Conservation (phyloP, 129 eudicot genomes). For the Centella asiatica region DNA sequence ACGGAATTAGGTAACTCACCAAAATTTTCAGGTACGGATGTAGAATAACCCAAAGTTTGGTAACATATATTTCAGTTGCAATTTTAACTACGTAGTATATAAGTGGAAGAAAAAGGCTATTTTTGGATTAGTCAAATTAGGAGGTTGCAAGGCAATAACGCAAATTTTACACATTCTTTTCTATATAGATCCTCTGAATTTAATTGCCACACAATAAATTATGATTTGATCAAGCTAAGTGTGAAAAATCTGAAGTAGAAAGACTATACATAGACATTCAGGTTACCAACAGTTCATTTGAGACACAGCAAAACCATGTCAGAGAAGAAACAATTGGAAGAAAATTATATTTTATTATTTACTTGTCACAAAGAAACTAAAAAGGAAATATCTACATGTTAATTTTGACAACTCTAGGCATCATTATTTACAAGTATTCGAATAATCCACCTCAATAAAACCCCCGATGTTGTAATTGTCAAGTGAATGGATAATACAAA, state of each 20-base stretch:
- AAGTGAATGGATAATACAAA: no score
- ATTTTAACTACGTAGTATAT: not conserved
- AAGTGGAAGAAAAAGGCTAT: not conserved
- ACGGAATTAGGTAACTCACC: not conserved
- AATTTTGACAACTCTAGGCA: not conserved
- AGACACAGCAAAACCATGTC: not conserved
- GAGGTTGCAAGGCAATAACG: not conserved
- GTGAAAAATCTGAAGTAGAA: no score
- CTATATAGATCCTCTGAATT: not conserved
- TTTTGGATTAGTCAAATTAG: no score
- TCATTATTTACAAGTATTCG: not conserved
- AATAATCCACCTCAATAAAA: not conserved
- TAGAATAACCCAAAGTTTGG: not conserved
- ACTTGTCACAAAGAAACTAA: no score
- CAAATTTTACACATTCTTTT: not conserved
- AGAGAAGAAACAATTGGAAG: no score
- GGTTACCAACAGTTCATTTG: not conserved
- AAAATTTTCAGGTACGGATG: not conserved
- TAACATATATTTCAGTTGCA: not conserved
- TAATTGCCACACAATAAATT: no score
- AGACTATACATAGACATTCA: no score
- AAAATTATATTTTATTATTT: no score
- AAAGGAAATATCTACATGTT: no score
- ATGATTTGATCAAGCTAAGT: no score
- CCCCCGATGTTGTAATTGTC: no score